Percentiles rank a stretch among this genome's conserved stretches.
phyloP scores from a whole-genome alignment of 352 stramenopile genomes.

The Elongisporangium senticosum region DNA sequence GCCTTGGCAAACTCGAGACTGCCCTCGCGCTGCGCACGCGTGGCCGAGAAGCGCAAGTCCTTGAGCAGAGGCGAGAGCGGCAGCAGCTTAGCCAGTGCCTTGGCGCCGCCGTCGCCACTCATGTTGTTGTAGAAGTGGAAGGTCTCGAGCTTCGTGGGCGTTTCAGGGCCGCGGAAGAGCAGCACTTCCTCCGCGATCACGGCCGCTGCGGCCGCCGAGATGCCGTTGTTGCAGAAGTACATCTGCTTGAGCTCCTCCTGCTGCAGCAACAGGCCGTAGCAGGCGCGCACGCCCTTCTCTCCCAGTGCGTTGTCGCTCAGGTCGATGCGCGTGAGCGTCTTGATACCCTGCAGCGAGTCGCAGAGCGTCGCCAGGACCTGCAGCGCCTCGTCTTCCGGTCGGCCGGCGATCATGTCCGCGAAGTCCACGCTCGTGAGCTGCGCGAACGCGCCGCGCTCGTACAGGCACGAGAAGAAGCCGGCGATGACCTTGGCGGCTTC shows the following conservation, averaged over 20 bases:
- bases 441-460: constrained; percentile 39
- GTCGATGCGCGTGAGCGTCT: constrained; percentile 77
- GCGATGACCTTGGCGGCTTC: constrained; percentile 71
- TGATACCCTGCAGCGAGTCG: constrained; percentile 57
- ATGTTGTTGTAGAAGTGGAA: constrained; percentile 99
- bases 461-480: constrained; percentile 53
- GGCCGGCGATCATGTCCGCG: constrained; percentile 82
- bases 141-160: constrained; percentile 80
- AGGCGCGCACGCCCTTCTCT: constrained; percentile 91
- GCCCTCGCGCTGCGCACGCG: constrained; percentile 79
- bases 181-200: constrained; percentile 87
- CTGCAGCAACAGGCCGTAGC: constrained; percentile 76
- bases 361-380: constrained; percentile 79
- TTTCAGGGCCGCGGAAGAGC: constrained; percentile 59
- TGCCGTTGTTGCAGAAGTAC: constrained; percentile 94
- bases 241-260: constrained; percentile 81
- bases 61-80: constrained; percentile 76
- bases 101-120: constrained; percentile 90
- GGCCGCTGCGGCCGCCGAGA: constrained; percentile 84
- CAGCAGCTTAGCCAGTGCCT: constrained; percentile 84
- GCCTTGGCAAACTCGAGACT: constrained; percentile 85
- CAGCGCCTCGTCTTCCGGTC: constrained; percentile 76
- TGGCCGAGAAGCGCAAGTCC: constrained; percentile 93
- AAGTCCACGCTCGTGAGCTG: constrained; percentile 77
- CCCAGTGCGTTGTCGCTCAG: constrained; percentile 95